phyloP scores from a whole-genome alignment of 2,329 filamentous ascomycete species.

The Hymenoscyphus fraxineus region DNA sequence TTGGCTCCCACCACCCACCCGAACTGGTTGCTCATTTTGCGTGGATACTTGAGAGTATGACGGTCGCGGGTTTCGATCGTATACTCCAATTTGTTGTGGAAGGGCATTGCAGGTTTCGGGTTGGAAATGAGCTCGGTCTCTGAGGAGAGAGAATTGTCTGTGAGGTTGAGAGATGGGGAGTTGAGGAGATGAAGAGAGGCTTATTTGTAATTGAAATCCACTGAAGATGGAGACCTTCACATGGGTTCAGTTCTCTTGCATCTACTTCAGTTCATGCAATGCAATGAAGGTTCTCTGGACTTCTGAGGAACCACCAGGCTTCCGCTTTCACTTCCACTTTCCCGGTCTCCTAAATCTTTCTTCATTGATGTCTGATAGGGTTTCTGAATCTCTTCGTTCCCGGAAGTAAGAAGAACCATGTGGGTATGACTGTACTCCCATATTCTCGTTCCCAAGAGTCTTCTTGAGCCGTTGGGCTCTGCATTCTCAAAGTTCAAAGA shows the following conservation, averaged over 20 bases:
- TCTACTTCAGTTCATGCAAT: neutral
- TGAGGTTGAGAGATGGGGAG: neutral
- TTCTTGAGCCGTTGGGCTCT: neutral
- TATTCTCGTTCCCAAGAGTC: neutral
- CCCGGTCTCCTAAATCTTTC: neutral
- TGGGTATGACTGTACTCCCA: neutral
- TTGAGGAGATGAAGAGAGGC: neutral
- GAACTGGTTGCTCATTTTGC: neutral
- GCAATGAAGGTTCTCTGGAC: neutral
- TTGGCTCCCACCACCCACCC: too few relatives aligned
- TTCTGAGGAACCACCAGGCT: neutral
- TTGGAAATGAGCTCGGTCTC: neutral
- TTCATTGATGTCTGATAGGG: neutral
- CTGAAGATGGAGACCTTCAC: neutral
- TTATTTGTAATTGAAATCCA: neutral
- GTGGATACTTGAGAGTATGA: neutral
- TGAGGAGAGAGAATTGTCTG: neutral
- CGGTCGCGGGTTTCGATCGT: neutral
- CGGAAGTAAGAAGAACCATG: neutral
- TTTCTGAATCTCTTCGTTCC: neutral
- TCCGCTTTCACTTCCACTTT: neutral
- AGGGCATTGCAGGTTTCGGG: neutral
- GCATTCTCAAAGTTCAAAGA: neutral
- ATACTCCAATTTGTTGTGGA: neutral
- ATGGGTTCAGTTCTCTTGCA: neutral